phyloP scores from a whole-genome alignment of 257 asterid species.

The Przewalskia tangutica region DNA sequence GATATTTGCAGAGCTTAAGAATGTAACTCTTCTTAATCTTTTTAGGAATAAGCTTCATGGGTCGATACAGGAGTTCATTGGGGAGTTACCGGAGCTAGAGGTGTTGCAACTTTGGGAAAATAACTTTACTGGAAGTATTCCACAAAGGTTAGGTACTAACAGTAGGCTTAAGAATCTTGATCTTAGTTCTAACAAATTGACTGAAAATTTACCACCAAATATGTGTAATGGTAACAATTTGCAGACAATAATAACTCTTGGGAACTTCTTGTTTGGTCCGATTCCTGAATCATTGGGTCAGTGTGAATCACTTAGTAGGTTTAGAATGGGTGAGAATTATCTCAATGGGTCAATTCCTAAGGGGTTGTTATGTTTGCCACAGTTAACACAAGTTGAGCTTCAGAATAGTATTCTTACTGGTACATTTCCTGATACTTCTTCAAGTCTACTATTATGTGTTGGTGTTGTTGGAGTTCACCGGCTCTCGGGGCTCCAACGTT shows the following conservation, averaged over 20 bases:
- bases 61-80: constrained; percentile 74
- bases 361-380: constrained; percentile 68
- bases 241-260: constrained; percentile 61
- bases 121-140: constrained; percentile 89
- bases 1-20: constrained; percentile 52
- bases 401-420: constrained; percentile 79
- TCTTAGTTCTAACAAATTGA: constrained; percentile 74
- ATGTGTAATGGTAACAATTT: constrained; percentile 59
- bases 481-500: no score
- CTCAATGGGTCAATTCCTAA: constrained; percentile 78
- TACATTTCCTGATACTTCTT: constrained; percentile 44
- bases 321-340: constrained; percentile 85
- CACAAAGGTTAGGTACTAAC: constrained; percentile 54
- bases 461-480: no score
- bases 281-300: constrained; percentile 71
- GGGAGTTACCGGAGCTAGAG: constrained; percentile 61
- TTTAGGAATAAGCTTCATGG: constrained; percentile 87
- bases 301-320: constrained; percentile 62
- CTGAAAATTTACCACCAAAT: constrained; percentile 69
- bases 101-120: constrained; percentile 93
- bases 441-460: constrained; percentile 32
- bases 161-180: constrained; percentile 64
- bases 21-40: constrained; percentile 67
- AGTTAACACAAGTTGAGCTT: constrained; percentile 74
- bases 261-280: constrained; percentile 76